Base-by-base conservation (phyloP, 192 early-diverging fungal species). In the Bifiguratus adelaidae region DNA sequence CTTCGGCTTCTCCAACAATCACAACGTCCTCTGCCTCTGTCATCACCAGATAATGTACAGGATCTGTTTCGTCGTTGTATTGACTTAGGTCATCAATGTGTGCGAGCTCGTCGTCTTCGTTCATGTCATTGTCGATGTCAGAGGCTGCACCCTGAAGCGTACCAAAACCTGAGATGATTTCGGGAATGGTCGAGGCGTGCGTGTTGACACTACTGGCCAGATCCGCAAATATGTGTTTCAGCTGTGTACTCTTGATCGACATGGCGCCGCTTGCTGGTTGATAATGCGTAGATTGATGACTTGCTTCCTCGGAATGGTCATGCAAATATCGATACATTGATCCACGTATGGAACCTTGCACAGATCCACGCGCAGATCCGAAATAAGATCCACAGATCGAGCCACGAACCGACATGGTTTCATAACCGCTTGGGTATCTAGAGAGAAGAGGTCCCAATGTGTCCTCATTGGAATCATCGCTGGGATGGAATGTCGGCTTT, bases 131-230 rank as follows among this genome's bases (percentile, higher is more conserved):
- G 7, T 45, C 44, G 28, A 19, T 20, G 3, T 45, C 44, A 27
- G 18, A 27, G 16, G 24, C 32, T 16, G 32, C 44, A 30, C 28
- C 28, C 12, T 45, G 44, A 7, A 40, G 24, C 34, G 41, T 41
- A 11, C 49, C 49, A 23, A 27, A 51, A 23, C 49, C 49, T 20
- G 37, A 27, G 9, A 41, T 37, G 9, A 40, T 24, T 21, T 51
- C 49, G 13, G 49, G 35, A 21, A 51, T 35, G 1, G 49, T 40
- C 24, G 35, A 40, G 0, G 49, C 35, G 21, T n/a, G 15, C 1
- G 49, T 51, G 2, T 27, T 38, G 21, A 51, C 49, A 25, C 24
- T 41, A 11, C 33, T 41, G 21, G 35, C 49, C 7, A 40, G 41
- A 7, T 51, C 49, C 16, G 36, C 36, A 8, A 51, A 11, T 12